Base-by-base conservation (phyloP, 192 early-diverging fungal genomes). In the Powellomyces hirtus region DNA sequence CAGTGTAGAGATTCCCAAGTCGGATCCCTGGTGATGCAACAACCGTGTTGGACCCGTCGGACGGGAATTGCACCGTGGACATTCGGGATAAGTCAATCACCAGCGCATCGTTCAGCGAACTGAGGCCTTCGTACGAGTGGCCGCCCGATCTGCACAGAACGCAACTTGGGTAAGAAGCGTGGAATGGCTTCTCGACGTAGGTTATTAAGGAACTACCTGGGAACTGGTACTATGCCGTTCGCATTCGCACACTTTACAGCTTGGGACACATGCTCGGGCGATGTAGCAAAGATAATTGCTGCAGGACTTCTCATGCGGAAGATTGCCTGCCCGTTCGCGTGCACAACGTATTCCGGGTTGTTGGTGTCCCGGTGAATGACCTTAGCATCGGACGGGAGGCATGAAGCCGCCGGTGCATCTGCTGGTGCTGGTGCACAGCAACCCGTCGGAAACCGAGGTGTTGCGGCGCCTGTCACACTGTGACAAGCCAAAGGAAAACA, bases 51-150 rank as follows among this genome's bases (percentile, higher is more conserved):
- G 68, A 53, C 7, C 31, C 49, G 22, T 75, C 49, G 35, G 71
- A 57, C 10, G 62, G 24, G 24, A 67, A 38, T n/a, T 46, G 44
- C 27, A 79, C 44, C 4, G 36, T 35, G 20, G 73, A 66, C 64
- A 83, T 45, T 14, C 44, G 66, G 26, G 59, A 72, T n/a, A 85
- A 46, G 66, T 87, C 85, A 10, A 87, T 49, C 13, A 87, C 75
- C 33, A 87, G 27, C 18, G 75, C 65, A 27, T 76, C 78, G 59
- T 81, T 72, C 37, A 73, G 73, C 0, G 77, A 69, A 14, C 64
- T 72, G 30, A 86, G 79, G 27, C 70, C 78, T 72, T 87, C 85
- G 69, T 82, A 87, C 18, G 81, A 84, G 58, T 87, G 84, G 10
- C 84, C 84, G 37, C 84, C 84, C 3, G 74, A 76, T 16, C 84